A percentile compares a stretch with the other conserved stretches of the same genome.
These are phyloP conservation scores for Chrysoporthe austroafricana DNA, from an alignment of 2,329 filamentous ascomycete genomes.

Conservation along the genomic window DNA sequence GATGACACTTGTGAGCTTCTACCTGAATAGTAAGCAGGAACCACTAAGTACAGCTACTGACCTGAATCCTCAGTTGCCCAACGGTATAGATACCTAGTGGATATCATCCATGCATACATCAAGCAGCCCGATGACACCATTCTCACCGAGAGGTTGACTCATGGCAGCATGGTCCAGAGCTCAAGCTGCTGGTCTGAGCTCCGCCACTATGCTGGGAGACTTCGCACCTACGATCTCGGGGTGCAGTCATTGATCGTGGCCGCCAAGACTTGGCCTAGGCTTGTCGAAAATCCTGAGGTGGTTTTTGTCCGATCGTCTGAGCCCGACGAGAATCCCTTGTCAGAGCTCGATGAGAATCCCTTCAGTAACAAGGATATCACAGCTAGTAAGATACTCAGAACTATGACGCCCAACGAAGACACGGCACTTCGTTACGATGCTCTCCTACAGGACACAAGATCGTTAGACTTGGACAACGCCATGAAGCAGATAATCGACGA, in stretches of 20 bases:
- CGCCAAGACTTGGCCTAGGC: slow-evolving; percentile 14
- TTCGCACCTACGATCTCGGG: slow-evolving; percentile 5
- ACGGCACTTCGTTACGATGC: slow-evolving; percentile 9
- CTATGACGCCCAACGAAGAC: slow-evolving; percentile 22
- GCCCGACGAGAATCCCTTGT: slow-evolving; percentile 20
- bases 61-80: background rate
- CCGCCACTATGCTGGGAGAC: slow-evolving; percentile 15
- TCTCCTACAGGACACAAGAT: slow-evolving; percentile 21
- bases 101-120: slow-evolving; percentile 1
- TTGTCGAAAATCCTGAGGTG: slow-evolving; percentile 27
- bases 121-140: background rate
- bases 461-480: slow-evolving; percentile 24
- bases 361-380: slow-evolving; percentile 13
- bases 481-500: slow-evolving; percentile 13
- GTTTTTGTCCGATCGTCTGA: slow-evolving; percentile 24
- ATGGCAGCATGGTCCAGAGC: slow-evolving; percentile 17
- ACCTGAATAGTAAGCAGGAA: background rate
- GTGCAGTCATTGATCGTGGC: background rate
- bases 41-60: background rate
- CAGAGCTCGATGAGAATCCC: slow-evolving; percentile 2
- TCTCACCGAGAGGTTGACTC: slow-evolving; percentile 7
- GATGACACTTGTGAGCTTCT: background rate
- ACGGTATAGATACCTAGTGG: background rate
- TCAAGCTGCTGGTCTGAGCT: slow-evolving; percentile 17
- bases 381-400: slow-evolving; percentile 29